Evolutionary conservation across 2,329 filamentous ascomycete species (phyloP).

Genomic region (Xylaria sp.): DNA sequence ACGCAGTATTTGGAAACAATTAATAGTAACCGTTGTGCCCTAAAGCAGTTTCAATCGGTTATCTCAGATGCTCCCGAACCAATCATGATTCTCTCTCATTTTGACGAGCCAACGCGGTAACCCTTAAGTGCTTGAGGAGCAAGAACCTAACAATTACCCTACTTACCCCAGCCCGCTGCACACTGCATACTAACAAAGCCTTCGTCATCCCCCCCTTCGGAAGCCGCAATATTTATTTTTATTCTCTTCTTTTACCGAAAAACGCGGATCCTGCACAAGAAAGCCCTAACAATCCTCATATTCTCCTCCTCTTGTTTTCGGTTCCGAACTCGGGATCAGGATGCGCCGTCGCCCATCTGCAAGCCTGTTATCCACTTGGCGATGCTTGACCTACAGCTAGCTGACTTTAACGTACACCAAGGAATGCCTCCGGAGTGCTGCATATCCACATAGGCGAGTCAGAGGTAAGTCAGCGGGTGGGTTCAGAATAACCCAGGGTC

Average conservation of each 20-base stretch:
- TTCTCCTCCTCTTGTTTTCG: neutral
- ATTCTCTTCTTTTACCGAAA: neutral
- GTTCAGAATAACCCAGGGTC: conserved; percentile 16
- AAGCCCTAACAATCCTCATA: neutral
- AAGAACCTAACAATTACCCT: neutral
- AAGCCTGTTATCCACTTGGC: conserved; percentile 16
- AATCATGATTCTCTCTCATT: conserved; percentile 27
- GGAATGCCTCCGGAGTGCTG: conserved; percentile 22
- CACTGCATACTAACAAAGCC: neutral
- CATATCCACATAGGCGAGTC: conserved; percentile 16
- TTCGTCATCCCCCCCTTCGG: neutral
- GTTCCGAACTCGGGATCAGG: conserved; percentile 21
- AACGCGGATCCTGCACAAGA: neutral
- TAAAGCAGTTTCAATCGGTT: conserved; percentile 31
- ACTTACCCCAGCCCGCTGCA: neutral
- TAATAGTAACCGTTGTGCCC: conserved; percentile 29
- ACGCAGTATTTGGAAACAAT: conserved; percentile 37
- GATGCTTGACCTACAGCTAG: conserved; percentile 18
- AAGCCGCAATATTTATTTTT: conserved; percentile 2
- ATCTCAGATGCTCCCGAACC: conserved; percentile 37
- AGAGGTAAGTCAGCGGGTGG: conserved; percentile 34
- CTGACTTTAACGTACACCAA: conserved; percentile 23
- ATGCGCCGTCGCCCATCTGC: neutral
- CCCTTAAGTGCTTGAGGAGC: conserved; percentile 7
- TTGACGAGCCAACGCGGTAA: conserved; percentile 19